Base-by-base conservation (phyloP, 768 basidiomycete species). In the Suillus paluster region DNA sequence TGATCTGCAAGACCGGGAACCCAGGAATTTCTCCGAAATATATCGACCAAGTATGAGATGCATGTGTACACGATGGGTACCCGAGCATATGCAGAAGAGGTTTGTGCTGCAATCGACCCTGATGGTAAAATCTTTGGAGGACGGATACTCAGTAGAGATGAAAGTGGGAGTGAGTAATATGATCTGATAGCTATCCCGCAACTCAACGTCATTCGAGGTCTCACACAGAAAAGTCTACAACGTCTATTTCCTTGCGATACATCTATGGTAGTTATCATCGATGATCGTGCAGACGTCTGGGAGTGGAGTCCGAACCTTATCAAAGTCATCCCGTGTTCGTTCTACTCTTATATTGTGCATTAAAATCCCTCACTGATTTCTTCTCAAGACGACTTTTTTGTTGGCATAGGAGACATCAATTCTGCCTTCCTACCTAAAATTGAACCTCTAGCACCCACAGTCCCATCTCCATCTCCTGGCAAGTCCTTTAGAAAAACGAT, bases 51-150 rank as follows among this genome's bases (percentile, higher is more conserved):
- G 70, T 99, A 97, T 75, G 96, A 99, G 78, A 95, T 99, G 95
- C 97, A 99, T 74, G 96, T 99, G 52, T 99, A 99, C 77, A 99
- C 97, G 25, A 99, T 99, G 96, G 97, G 97, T 59, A 98, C 97
- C 27, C 88, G 97, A 49, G 90, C 94, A 49, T 99, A 99, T 76
- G 97, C 97, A 41, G 92, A 95, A 75, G 86, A 95, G 74, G 97
- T 99, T 21, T 97, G 95, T 75, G 86, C 90, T 52, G 90, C 94
- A 30, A 94, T 99, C 70, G 97, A 99, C 79, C 94, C 97, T 15
- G 86, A 90, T 56, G 87, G 88, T 5, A 88, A 81, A 74, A 80
- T 91, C 66, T 99, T 99, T 69, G 91, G 93, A 53, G 90, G 90
- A 42, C 85, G 97, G 57, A 83, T 99, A 45, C 76, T 99, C 49